These are phyloP conservation scores for Russula lepida DNA, from an alignment of 768 basidiomycete genomes.

Conservation along the genomic window DNA sequence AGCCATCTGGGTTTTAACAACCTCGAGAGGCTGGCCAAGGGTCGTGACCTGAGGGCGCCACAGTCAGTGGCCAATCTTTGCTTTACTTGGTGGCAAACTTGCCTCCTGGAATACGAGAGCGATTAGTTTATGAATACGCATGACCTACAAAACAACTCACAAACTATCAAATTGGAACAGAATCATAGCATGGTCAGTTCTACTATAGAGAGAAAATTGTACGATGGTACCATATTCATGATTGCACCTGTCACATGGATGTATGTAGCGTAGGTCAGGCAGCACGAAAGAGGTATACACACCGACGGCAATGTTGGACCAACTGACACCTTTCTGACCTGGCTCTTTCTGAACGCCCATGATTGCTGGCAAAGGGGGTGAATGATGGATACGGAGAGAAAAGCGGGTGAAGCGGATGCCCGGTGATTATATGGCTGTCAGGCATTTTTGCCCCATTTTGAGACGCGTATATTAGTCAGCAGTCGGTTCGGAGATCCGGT, in stretches of 20 bases:
- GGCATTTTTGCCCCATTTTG: neutral
- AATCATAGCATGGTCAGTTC: slow-evolving; percentile 7
- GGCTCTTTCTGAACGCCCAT: slow-evolving; percentile 85
- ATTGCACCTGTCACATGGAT: slow-evolving; percentile 57
- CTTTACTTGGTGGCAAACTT: slow-evolving; percentile 29
- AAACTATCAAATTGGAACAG: slow-evolving; percentile 24
- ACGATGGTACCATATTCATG: slow-evolving; percentile 86
- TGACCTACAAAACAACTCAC: slow-evolving; percentile 24
- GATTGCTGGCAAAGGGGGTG: slow-evolving; percentile 19
- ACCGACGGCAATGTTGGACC: slow-evolving; percentile 96
- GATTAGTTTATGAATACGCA: slow-evolving; percentile 16
- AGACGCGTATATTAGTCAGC: slow-evolving; percentile 2
- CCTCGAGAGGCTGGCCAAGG: slow-evolving; percentile 95
- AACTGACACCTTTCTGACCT: slow-evolving; percentile 85
- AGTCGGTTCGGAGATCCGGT: slow-evolving; percentile 6
- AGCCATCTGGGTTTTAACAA: slow-evolving; percentile 99
- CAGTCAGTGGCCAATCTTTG: neutral
- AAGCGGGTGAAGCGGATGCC: neutral
- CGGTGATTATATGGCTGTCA: neutral
- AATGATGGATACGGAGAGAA: slow-evolving; percentile 16
- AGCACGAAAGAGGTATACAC: slow-evolving; percentile 28
- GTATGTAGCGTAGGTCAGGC: neutral
- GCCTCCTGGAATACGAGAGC: slow-evolving; percentile 49
- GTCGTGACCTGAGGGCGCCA: slow-evolving; percentile 73
- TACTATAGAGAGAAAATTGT: neutral